These are phyloP conservation scores for Backusella luteola DNA, from an alignment of 192 early-diverging fungal genomes.

Conservation along the genomic window DNA sequence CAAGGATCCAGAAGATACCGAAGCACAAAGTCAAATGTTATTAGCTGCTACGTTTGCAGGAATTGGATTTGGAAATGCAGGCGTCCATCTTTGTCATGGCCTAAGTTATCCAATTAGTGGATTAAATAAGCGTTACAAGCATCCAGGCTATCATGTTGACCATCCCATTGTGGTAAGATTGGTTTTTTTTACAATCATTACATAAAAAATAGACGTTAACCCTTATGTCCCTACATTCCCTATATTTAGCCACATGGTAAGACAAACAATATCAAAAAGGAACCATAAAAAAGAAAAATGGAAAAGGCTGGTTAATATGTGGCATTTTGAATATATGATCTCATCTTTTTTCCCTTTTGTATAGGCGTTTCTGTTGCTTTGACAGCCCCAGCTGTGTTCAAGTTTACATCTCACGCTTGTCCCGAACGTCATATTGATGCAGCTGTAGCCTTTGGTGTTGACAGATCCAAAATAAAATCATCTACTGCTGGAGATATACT, in stretches of 20 bases:
- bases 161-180: conserved; percentile 64
- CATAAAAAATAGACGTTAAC: background rate
- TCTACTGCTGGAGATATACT: conserved; percentile 74
- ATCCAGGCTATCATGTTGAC: conserved; percentile 75
- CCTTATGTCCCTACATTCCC: background rate
- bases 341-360: background rate
- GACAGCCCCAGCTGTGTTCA: conserved; percentile 86
- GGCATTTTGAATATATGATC: background rate
- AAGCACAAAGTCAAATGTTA: conserved; percentile 81
- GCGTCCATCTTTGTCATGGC: conserved; percentile 85
- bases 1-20: conserved; percentile 60
- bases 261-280: background rate
- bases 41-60: conserved; percentile 89
- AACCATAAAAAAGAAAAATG: background rate
- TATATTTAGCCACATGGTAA: conserved; percentile 6
- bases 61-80: conserved; percentile 43
- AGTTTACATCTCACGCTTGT: conserved; percentile 76
- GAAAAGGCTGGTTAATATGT: background rate
- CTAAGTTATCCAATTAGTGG: conserved; percentile 87
- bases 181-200: background rate
- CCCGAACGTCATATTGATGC: conserved; percentile 88
- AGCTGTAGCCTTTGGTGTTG: conserved; percentile 74
- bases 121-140: conserved; percentile 77
- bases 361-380: conserved; percentile 81
- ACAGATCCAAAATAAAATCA: conserved; percentile 56